Percentiles rank a stretch among this genome's conserved stretches.
Evolutionary conservation across 2,329 filamentous ascomycete genomes (phyloP).

Genomic region (Acephala macrosclerotiorum): DNA sequence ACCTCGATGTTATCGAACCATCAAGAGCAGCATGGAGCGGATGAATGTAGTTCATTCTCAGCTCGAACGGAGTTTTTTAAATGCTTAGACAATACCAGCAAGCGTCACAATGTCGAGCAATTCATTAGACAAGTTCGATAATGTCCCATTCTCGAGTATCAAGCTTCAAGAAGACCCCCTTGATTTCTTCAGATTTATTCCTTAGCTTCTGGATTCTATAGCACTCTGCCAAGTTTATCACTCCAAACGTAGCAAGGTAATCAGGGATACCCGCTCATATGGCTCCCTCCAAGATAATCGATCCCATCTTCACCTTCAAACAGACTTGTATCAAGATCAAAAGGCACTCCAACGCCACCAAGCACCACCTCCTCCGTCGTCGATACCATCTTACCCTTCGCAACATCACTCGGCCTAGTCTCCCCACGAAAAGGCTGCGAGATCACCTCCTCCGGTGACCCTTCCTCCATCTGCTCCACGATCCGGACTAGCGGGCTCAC

Average conservation of each 20-base stretch:
- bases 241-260: too few species aligned
- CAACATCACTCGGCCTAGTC: neutral
- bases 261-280: neutral
- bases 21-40: neutral
- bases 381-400: neutral
- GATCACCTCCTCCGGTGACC: neutral
- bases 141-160: too few species aligned
- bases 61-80: neutral
- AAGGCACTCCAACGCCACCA: neutral
- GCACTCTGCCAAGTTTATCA: too few species aligned
- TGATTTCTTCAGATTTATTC: too few species aligned
- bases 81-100: neutral
- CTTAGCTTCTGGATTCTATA: too few species aligned
- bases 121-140: too few species aligned
- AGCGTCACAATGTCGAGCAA: neutral
- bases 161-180: too few species aligned
- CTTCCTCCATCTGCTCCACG: slow-evolving; percentile 17
- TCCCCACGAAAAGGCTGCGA: slow-evolving; percentile 4
- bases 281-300: neutral
- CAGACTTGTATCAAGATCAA: neutral
- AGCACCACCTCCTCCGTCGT: neutral
- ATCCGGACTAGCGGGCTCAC: slow-evolving; percentile 17
- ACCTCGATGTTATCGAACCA: neutral
- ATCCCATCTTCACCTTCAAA: neutral
- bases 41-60: neutral